Base-by-base conservation (phyloP, 2,329 filamentous ascomycete genomes). In the Sporothrix curviconia region DNA sequence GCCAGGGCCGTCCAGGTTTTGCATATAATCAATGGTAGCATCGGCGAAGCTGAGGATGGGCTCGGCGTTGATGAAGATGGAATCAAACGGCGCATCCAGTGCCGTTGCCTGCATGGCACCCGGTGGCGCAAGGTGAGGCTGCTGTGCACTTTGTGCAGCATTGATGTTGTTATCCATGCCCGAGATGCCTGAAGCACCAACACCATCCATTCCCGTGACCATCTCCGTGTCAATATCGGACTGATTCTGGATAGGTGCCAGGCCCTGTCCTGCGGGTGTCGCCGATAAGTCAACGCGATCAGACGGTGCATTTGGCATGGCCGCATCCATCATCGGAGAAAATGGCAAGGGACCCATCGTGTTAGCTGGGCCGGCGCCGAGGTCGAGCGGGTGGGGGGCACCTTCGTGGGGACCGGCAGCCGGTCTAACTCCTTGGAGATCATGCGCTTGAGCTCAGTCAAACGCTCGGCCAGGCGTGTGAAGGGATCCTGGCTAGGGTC, bases 21-120 rank as follows among this genome's bases (percentile, higher is more conserved):
- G 63, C 30, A 68, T 62, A 59, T 66, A 57, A 39, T 66, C 67
- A 28, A 66, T 50, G 9, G 65, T 64, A n/a, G 57, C 65, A 46
- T 66, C 65, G 7, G 59, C 57, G 24, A 65, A 54, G 40, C 47
- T 58, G 36, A 60, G 40, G 22, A 52, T 51, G 1, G 55, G 46
- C 30, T 57, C 46, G 37, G 55, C 28, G 28, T 57, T 39, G 9
- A 52, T 51, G 15, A 17, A 7, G 12, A 32, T 17, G 12, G 46
- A 12, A 15, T 43, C 37, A 24, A 56, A 49, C 40, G 50, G 40
- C 32, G 53, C 54, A 55, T 7, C 49, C n/a, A 43, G 40, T 4
- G 32, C n/a, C 4, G 36, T 24, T 5, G 37, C 44, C 7, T 14
- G 34, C 34, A 51, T 28, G 34, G 49, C 22, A 7, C 34, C 49